Evolutionary conservation across 148 eudicot species (phyloP).

Genomic region (Hydrangea macrophylla): DNA sequence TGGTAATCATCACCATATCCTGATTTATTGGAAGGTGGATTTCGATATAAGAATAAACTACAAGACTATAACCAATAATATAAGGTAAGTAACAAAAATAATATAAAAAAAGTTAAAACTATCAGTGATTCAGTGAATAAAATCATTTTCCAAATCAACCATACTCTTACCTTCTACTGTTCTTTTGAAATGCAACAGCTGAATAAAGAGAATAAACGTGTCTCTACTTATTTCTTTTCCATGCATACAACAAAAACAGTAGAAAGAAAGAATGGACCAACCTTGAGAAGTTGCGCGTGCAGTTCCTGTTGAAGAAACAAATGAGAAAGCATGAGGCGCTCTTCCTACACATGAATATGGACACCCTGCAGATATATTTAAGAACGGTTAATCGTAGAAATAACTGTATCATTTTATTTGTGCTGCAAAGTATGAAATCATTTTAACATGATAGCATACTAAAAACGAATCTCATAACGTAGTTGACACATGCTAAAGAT

Average conservation of each 20-base stretch:
- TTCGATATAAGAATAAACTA: background rate
- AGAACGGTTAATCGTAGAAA: background rate
- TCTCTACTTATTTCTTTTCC: background rate
- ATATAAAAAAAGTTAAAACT: background rate
- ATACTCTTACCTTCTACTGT: background rate
- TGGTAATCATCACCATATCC: slow-evolving; percentile 65
- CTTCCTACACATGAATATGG: slow-evolving; percentile 86
- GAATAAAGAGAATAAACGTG: too few species aligned
- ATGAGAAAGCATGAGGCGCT: slow-evolving; percentile 80
- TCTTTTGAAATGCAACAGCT: too few species aligned
- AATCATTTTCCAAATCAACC: slow-evolving; percentile 3
- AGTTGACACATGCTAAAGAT: too few species aligned
- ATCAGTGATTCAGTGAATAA: background rate
- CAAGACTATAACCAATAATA: background rate
- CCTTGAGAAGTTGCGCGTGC: slow-evolving; percentile 86
- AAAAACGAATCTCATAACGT: too few species aligned
- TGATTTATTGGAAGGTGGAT: slow-evolving; percentile 15
- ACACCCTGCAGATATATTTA: slow-evolving; percentile 52
- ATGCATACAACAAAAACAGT: background rate
- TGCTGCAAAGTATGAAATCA: too few species aligned
- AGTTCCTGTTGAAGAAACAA: slow-evolving; percentile 59
- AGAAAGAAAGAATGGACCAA: slow-evolving; percentile 21
- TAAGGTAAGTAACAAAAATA: background rate
- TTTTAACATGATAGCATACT: too few species aligned
- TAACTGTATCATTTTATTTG: too few species aligned